Evolutionary conservation across 2,329 filamentous ascomycete genomes (phyloP).

Genomic region (Beauveria varroae): DNA sequence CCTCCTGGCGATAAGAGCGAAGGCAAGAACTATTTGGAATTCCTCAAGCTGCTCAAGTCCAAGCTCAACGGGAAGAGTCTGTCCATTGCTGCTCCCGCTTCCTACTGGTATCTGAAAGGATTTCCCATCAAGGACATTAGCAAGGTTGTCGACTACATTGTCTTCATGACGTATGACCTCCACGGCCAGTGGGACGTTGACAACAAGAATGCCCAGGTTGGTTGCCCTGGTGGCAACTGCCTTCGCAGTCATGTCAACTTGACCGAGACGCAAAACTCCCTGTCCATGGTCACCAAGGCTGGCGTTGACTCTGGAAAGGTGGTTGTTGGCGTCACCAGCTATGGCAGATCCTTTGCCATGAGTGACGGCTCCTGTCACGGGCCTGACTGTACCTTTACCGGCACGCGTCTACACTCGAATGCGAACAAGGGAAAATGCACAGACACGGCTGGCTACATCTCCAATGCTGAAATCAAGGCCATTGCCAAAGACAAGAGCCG

Average conservation of each 20-base stretch:
- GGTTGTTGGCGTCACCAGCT: not conserved
- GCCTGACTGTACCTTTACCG: not conserved
- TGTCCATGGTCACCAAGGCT: not conserved
- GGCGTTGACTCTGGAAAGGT: not conserved
- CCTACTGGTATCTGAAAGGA: slow-evolving; percentile 22
- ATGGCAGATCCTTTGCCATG: not conserved
- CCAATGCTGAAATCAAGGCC: not conserved
- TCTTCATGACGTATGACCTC: slow-evolving; percentile 22
- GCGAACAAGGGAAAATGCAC: not conserved
- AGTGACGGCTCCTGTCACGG: not conserved
- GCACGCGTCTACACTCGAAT: not conserved
- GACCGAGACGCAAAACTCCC: slow-evolving; percentile 24
- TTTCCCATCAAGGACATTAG: slow-evolving; percentile 19
- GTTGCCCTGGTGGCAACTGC: slow-evolving; percentile 24
- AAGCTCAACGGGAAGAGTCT: not conserved
- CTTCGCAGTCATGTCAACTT: slow-evolving; percentile 29
- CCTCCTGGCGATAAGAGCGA: not conserved
- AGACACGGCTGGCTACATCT: not conserved
- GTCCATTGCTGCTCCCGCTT: slow-evolving; percentile 20
- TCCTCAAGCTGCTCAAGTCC: not conserved
- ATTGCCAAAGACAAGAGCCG: not conserved
- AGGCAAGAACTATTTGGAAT: slow-evolving; percentile 10
- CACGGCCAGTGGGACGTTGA: slow-evolving; percentile 17
- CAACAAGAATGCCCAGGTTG: slow-evolving; percentile 17
- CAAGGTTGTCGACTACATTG: slow-evolving; percentile 18